Conservation (phyloP, 2,329 filamentous ascomycete genomes). For the Rhinocladiella similis region DNA sequence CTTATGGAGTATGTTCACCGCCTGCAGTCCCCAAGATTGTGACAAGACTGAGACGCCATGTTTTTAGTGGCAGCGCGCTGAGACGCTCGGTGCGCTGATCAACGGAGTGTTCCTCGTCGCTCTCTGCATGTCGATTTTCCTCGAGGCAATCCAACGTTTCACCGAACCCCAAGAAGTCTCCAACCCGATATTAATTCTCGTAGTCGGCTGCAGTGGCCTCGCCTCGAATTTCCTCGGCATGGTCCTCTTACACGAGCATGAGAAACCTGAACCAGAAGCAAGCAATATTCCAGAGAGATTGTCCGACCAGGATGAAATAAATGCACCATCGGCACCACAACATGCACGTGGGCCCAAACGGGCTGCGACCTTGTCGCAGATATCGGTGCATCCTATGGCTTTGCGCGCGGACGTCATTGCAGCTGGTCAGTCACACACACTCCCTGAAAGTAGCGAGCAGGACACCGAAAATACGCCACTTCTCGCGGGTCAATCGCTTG, state of each 20-base stretch:
- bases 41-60: slow-evolving; percentile 3
- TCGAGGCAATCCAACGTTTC: slow-evolving; percentile 91
- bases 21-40: neutral
- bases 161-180: slow-evolving; percentile 84
- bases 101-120: slow-evolving; percentile 98
- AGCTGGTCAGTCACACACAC: neutral
- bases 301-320: slow-evolving; percentile 37
- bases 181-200: slow-evolving; percentile 82
- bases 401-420: slow-evolving; percentile 1
- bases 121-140: slow-evolving; percentile 89
- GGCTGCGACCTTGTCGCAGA: slow-evolving; percentile 5
- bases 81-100: slow-evolving; percentile 91
- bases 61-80: slow-evolving; percentile 83
- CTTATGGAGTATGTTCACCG: slow-evolving; percentile 74
- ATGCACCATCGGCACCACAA: slow-evolving; percentile 54
- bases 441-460: neutral
- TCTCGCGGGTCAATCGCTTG: neutral
- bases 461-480: slow-evolving; percentile 6
- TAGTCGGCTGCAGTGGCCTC: no score
- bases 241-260: slow-evolving; percentile 87
- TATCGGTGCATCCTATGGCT: slow-evolving; percentile 1
- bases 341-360: slow-evolving; percentile 1
- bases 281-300: slow-evolving; percentile 41
- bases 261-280: slow-evolving; percentile 1
- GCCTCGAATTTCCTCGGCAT: slow-evolving; percentile 85